These are phyloP conservation scores for Neurospora sp. DNA, from an alignment of 495 filamentous ascomycete species.

Conservation along the genomic window DNA sequence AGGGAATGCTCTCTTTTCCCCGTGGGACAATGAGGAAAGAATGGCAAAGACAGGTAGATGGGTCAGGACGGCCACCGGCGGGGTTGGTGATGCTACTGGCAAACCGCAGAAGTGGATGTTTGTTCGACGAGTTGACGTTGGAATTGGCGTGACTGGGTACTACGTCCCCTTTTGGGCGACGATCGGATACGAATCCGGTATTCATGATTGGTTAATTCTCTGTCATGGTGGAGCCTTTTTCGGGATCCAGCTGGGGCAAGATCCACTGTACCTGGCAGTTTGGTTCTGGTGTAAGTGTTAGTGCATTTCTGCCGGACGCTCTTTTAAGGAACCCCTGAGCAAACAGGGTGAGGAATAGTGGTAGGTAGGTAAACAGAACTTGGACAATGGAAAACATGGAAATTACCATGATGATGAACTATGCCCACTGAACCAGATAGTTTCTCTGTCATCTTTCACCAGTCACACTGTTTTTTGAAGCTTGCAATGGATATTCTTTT, in stretches of 20 bases:
- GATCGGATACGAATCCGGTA: not conserved
- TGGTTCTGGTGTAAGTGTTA: not conserved
- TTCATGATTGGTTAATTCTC: not conserved
- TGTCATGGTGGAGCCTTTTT: not conserved
- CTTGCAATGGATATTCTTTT: not conserved
- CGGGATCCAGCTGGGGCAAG: not conserved
- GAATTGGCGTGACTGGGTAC: not conserved
- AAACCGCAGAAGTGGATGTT: not conserved
- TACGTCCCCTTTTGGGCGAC: not conserved
- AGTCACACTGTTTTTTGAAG: no score
- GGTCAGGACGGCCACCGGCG: not conserved
- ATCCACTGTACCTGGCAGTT: not conserved
- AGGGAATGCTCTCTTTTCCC: not conserved
- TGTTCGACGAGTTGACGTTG: not conserved
- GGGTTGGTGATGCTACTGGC: not conserved
- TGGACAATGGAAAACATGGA: not conserved
- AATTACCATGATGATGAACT: not conserved
- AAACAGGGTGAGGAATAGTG: not conserved
- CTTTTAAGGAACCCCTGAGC: not conserved
- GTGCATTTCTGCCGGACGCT: not conserved
- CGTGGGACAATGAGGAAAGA: not conserved
- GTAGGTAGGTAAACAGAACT: not conserved
- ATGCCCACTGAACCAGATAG: not conserved
- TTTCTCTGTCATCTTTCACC: no score
- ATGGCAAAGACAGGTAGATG: not conserved